Evolutionary conservation across 2,329 filamentous ascomycete genomes (phyloP).

Genomic region (Didymella arachidicola): DNA sequence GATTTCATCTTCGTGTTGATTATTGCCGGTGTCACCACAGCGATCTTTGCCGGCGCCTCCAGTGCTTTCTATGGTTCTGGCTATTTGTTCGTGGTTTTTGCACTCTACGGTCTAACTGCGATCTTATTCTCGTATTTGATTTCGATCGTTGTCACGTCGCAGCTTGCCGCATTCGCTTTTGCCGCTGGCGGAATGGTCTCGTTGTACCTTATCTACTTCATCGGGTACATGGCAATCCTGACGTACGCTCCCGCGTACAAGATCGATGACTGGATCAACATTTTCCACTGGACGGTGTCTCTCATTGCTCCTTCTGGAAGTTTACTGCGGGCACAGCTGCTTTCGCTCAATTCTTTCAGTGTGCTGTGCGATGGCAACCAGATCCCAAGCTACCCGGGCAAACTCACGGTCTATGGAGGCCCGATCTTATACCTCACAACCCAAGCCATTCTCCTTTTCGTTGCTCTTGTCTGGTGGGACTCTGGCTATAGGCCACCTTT

Average conservation of each 20-base stretch:
- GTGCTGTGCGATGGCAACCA: conserved; percentile 71
- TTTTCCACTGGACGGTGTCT: conserved; percentile 79
- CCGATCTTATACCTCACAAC: conserved; percentile 83
- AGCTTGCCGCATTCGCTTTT: conserved; percentile 85
- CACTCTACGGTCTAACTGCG: conserved; percentile 81
- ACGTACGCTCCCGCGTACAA: conserved; percentile 75
- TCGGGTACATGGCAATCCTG: conserved; percentile 64
- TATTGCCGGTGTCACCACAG: conserved; percentile 70
- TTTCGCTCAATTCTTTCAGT: conserved; percentile 84
- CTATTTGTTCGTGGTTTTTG: conserved; percentile 82
- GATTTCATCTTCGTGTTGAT: conserved; percentile 78
- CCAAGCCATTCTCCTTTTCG: conserved; percentile 75
- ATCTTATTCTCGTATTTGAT: conserved; percentile 80
- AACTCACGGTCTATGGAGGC: conserved; percentile 78
- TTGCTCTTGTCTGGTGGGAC: conserved; percentile 79
- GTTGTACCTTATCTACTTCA: conserved; percentile 59
- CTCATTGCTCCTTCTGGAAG: conserved; percentile 79
- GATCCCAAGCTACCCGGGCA: conserved; percentile 73
- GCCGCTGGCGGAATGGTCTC: conserved; percentile 76
- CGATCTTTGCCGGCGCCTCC: conserved; percentile 72
- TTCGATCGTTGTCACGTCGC: conserved; percentile 79
- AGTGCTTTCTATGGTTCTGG: conserved; percentile 78
- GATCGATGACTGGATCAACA: conserved; percentile 71
- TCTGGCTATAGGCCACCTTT: conserved; percentile 70
- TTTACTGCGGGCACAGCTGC: conserved; percentile 75